Evolutionary conservation across 352 stramenopile genomes (phyloP).

Genomic region (Phytophthora pinifolia): DNA sequence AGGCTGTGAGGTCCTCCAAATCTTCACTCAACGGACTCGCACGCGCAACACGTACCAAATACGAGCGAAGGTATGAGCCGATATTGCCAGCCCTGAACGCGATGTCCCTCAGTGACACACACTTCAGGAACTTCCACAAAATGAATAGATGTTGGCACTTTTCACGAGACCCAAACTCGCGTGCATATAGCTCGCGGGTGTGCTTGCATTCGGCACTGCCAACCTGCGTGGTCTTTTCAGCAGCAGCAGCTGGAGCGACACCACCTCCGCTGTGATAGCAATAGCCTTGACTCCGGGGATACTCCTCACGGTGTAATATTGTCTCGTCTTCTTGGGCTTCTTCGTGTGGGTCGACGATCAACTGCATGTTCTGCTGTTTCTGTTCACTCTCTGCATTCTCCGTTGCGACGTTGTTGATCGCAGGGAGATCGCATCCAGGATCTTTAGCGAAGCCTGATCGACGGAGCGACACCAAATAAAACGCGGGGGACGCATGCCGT

Average conservation of each 20-base stretch:
- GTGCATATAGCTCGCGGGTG: background rate
- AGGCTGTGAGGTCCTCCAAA: too few species aligned
- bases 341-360: background rate
- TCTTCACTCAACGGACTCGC: too few species aligned
- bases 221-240: background rate
- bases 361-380: too few species aligned
- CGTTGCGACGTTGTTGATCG: background rate
- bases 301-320: background rate
- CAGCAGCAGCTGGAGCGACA: background rate
- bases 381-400: background rate
- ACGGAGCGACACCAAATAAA: conserved; percentile 28
- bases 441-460: conserved; percentile 2
- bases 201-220: background rate
- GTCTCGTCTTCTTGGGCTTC: background rate
- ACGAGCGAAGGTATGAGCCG: background rate
- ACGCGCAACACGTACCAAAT: background rate
- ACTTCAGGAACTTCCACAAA: background rate
- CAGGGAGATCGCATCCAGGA: background rate
- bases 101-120: background rate
- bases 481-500: conserved; percentile 19
- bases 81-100: background rate
- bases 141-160: conserved; percentile 2
- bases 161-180: background rate
- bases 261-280: too few species aligned
- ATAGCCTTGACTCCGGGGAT: background rate